Evolutionary conservation across 108 stramenopile genomes (phyloP).

Genomic region (Skeletonema tropicum): DNA sequence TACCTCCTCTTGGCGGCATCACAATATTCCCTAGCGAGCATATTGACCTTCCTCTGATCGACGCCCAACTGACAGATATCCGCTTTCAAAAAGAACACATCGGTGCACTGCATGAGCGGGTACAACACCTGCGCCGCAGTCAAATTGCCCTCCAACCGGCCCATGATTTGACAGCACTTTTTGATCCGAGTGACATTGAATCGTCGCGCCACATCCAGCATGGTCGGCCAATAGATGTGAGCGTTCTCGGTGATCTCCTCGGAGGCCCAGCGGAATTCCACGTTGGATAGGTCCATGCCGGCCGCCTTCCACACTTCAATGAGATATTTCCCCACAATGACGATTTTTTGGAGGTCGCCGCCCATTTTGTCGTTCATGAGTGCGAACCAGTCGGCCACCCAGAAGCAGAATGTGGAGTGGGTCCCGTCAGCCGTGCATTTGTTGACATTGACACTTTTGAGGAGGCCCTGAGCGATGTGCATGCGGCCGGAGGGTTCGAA

Average conservation of each 20-base stretch:
- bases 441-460: conserved; percentile 98
- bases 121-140: conserved; percentile 98
- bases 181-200: conserved; percentile 95
- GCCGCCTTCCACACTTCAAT: conserved; percentile 99
- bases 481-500: conserved; percentile 99
- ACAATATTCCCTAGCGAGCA: conserved; percentile 99
- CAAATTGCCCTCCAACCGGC: conserved; percentile 91
- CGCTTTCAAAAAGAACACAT: conserved; percentile 99
- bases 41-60: conserved; percentile 99
- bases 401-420: conserved; percentile 95
- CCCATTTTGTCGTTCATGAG: conserved; percentile 99
- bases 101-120: conserved; percentile 99
- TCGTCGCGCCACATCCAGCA: conserved; percentile 97
- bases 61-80: conserved; percentile 99
- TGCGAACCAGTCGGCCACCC: conserved; percentile 99
- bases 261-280: conserved; percentile 99
- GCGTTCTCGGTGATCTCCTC: conserved; percentile 97
- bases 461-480: conserved; percentile 98
- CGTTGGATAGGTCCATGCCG: conserved; percentile 97
- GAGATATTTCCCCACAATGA: conserved; percentile 95
- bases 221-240: conserved; percentile 88
- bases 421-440: conserved; percentile 88
- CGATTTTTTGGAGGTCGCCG: conserved; percentile 93
- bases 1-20: conserved; percentile 89
- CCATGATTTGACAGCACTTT: conserved; percentile 99